These are phyloP conservation scores for Lojkania enalia DNA, from an alignment of 2,329 filamentous ascomycete genomes.

Conservation along the genomic window DNA sequence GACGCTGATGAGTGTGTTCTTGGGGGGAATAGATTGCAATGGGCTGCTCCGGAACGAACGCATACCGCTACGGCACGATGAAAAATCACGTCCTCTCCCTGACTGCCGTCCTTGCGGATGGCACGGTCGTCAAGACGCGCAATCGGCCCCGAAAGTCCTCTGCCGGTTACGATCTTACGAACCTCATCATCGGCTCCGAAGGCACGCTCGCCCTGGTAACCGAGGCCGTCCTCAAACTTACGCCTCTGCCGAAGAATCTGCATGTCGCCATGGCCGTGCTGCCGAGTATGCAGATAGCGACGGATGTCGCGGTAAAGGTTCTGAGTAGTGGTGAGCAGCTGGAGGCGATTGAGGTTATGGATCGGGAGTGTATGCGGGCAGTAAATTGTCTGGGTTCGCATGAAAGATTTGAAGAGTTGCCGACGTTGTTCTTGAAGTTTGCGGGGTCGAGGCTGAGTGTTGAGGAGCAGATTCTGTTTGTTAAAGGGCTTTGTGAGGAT, in stretches of 20 bases:
- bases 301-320: constrained; percentile 74
- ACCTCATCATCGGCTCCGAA: constrained; percentile 85
- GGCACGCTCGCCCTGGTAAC: constrained; percentile 89
- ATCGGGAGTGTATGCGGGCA: constrained; percentile 79
- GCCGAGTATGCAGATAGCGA: constrained; percentile 67
- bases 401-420: constrained; percentile 64
- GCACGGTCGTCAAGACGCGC: constrained; percentile 82
- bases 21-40: constrained; percentile 58
- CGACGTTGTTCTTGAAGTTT: constrained; percentile 77
- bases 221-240: constrained; percentile 83
- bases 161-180: constrained; percentile 88
- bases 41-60: constrained; percentile 78
- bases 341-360: constrained; percentile 84
- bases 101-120: constrained; percentile 85
- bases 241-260: constrained; percentile 73
- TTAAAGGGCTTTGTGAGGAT: constrained; percentile 60
- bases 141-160: constrained; percentile 85
- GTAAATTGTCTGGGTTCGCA: constrained; percentile 60
- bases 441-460: constrained; percentile 66
- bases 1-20: too few species aligned
- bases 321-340: constrained; percentile 79
- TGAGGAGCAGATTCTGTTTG: constrained; percentile 72
- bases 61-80: constrained; percentile 92
- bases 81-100: constrained; percentile 85
- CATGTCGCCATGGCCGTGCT: constrained; percentile 75